Evolutionary conservation across 176 grass and related monocot species (phyloP).

Genomic region (Phoenix roebelenii): DNA sequence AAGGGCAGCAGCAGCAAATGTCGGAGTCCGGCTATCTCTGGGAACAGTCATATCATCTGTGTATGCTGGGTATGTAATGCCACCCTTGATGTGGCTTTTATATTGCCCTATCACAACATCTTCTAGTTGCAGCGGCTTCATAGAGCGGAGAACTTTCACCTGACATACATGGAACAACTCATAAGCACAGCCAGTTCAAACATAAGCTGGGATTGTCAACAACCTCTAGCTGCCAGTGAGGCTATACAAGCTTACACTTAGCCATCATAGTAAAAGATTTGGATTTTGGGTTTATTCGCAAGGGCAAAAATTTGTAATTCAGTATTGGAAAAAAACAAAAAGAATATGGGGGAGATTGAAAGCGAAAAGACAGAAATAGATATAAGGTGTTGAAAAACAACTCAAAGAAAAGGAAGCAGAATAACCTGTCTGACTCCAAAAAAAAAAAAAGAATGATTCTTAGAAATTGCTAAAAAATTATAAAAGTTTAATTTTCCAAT

Average conservation of each 20-base stretch:
- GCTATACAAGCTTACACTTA: too few species aligned
- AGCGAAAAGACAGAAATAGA: too few species aligned
- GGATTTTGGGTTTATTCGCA: neutral
- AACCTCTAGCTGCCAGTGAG: too few species aligned
- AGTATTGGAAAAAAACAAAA: neutral
- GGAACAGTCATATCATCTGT: constrained; percentile 84
- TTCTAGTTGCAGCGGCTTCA: constrained; percentile 76
- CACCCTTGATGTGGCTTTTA: constrained; percentile 73
- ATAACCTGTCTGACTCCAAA: too few species aligned
- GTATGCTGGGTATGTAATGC: constrained; percentile 58
- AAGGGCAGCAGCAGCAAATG: constrained; percentile 76
- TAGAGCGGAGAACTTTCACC: constrained; percentile 89
- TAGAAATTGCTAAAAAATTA: too few species aligned
- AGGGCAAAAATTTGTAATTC: neutral
- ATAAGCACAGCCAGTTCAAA: too few species aligned
- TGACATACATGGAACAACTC: constrained; percentile 20
- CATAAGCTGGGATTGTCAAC: too few species aligned
- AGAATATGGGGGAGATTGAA: neutral
- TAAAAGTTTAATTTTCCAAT: too few species aligned
- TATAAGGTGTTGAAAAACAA: too few species aligned
- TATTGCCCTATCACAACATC: constrained; percentile 80
- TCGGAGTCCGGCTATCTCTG: constrained; percentile 65
- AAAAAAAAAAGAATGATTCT: too few species aligned
- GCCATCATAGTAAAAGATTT: too few species aligned
- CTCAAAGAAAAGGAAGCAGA: too few species aligned